These are phyloP conservation scores for Rhodocollybia butyracea DNA, from an alignment of 768 basidiomycete species.

Conservation along the genomic window DNA sequence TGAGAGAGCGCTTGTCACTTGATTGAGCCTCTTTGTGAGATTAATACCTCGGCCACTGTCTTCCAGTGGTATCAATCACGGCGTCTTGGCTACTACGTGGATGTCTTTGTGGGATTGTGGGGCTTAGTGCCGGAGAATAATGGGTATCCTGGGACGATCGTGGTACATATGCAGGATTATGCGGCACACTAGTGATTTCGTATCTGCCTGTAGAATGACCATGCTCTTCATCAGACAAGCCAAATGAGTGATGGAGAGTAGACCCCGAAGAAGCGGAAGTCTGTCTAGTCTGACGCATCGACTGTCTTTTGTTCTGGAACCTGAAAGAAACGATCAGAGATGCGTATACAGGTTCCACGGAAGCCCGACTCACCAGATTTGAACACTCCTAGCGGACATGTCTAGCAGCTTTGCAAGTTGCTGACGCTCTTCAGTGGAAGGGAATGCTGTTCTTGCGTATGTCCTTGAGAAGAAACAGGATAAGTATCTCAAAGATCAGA, in stretches of 20 bases:
- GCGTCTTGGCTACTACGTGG: conserved; percentile 36
- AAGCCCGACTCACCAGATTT: conserved; percentile 65
- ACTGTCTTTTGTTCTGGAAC: conserved; percentile 88
- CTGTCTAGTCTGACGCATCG: conserved; percentile 77
- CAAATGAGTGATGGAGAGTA: conserved; percentile 47
- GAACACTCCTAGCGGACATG: conserved; percentile 83
- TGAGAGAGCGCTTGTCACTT: not conserved
- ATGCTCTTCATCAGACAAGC: conserved; percentile 35
- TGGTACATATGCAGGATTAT: conserved; percentile 34
- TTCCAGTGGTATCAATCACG: conserved; percentile 33
- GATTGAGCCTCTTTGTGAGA: not conserved
- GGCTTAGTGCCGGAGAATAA: conserved; percentile 26
- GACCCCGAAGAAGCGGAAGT: conserved; percentile 43
- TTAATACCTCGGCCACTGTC: conserved; percentile 34
- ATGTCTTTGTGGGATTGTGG: conserved; percentile 40
- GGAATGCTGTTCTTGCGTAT: conserved; percentile 79
- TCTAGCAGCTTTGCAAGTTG: conserved; percentile 72
- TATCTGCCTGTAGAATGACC: conserved; percentile 28
- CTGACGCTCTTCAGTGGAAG: conserved; percentile 83
- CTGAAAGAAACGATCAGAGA: conserved; percentile 34
- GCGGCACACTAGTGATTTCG: conserved; percentile 27
- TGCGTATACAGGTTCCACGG: conserved; percentile 16
- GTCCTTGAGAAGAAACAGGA: too few species aligned
- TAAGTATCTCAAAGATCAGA: too few species aligned
- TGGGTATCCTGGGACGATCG: conserved; percentile 40